Evolutionary conservation across 768 basidiomycete genomes (phyloP), one percentile per base, ranked within the genome.

Genomic region (Epithele typhae): DNA sequence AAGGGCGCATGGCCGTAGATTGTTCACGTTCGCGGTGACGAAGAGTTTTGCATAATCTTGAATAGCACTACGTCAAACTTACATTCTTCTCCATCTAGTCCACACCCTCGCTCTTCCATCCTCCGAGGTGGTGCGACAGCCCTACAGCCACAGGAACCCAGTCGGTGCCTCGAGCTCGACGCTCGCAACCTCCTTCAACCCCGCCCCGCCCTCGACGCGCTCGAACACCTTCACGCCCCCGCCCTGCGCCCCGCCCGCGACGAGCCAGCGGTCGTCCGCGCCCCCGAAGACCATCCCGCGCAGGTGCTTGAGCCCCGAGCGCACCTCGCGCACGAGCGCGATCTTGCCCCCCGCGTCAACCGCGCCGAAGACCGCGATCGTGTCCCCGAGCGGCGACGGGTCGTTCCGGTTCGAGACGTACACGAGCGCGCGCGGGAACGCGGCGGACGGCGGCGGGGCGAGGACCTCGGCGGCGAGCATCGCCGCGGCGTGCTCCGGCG

Each of bases 361-460:
- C 35, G 82, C 69, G 6, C 76, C 70, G 65, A 84, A 89, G 25
- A 90, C 75, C 5, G 86, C 74, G 51, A 92, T 78, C 24, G 77
- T 77, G 61, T 92, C 88, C 19, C 88, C 87, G 37, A 74, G 78
- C 0, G 78, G 69, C 18, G 78, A 74, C 4, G 81, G 81, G 56
- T 87, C 81, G 55, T 88, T 82, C 25, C 89, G 74, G 63, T 90
- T 92, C 3, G 87, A 84, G 10, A 78, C 66, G 58, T 88, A 91
- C 14, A 90, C 66, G 61, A 83, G 83, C 2, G 77, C 71, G 0
- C 65, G 68, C 0, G 80, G 70, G 66, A 73, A 84, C 3, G 72
- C 59, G 6, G 65, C 34, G 50, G 79, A 81, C 11, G 79, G 69
- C 5, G 66, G 57, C 0, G 84, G 79, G 46, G 86, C 68, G 45